phyloP scores from a whole-genome alignment of 768 basidiomycete genomes.

The Clavulina sp. region DNA sequence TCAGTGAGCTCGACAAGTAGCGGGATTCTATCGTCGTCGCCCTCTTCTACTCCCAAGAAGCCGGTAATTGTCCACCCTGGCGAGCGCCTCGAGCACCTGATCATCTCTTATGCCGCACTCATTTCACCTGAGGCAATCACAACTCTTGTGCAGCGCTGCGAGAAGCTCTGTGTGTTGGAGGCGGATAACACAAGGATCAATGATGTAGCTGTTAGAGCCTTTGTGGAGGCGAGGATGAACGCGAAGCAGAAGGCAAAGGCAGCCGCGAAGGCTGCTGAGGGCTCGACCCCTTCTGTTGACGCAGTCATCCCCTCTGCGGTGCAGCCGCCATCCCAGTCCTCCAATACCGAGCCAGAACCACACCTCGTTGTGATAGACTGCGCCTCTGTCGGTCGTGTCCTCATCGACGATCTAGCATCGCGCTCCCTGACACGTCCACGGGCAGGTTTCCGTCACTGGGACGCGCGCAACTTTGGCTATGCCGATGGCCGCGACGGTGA shows the following conservation, averaged over 20 bases:
- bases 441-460: constrained; percentile 56
- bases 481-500: constrained; percentile 56
- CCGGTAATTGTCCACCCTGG: constrained; percentile 28
- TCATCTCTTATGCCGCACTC: constrained; percentile 46
- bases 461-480: constrained; percentile 39
- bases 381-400: constrained; percentile 42
- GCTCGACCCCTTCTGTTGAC: too few relatives aligned
- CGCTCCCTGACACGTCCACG: constrained; percentile 39
- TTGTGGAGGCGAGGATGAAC: constrained; percentile 38
- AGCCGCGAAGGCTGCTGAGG: too few relatives aligned
- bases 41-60: background rate
- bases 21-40: background rate
- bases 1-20: background rate
- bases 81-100: constrained; percentile 51
- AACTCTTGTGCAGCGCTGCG: constrained; percentile 44
- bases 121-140: constrained; percentile 48
- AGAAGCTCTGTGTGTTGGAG: constrained; percentile 47
- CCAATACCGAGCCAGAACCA: too few relatives aligned
- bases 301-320: too few relatives aligned
- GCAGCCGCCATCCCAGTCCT: too few relatives aligned
- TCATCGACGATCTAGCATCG: constrained; percentile 40
- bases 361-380: constrained; percentile 60
- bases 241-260: constrained; percentile 26
- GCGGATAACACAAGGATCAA: constrained; percentile 66
- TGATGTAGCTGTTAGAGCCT: constrained; percentile 41